Evolutionary conservation across 73 alveolate genomes (phyloP), one percentile per base, ranked within the genome.

Genomic region (Paramecium sexaurelia): DNA sequence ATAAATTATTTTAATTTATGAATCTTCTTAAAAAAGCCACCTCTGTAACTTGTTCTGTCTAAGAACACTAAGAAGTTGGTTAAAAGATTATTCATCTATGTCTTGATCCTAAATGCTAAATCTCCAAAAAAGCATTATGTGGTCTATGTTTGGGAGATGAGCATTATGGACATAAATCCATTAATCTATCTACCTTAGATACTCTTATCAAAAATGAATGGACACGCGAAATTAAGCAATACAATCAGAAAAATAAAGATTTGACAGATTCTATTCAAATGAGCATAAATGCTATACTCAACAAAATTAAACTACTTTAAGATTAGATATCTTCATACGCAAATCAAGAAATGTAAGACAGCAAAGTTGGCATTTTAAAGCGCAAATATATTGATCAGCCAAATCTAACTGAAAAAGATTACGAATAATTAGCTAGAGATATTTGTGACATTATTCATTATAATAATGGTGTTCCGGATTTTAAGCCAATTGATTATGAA

Each of bases 361-460:
- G 83, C 26, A 61, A 61, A 11, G 83, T 61, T 26, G 83, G 83
- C 22, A 32, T 61, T 26, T 32, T 61, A 29, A 61, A 61, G 7
- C 39, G 43, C 4, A 61, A 61, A 32, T 61, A 61, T 29, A 61
- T 61, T 32, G 83, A 61, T 24, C 26, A 61, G 26, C 43, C 19
- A 26, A 61, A 61, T 61, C 83, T 61, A 61, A 61, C 83, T 26
- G 83, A 61, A 61, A 61, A 61, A 61, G 83, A 61, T 61, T 61
- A 29, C 26, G 83, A 61, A 61, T 61, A 26, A 29, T 61, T 61
- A 61, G 83, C 83, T 0, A 61, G 26, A 61, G 83, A 61, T 61
- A 45, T 61, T 61, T 29, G 83, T 61, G 83, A 24, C 26, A 61
- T 32, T 6, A 61, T 61, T 2, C 26, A 61, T 61, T 61, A 61